Evolutionary conservation across 805 yeast species (phyloP).

Genomic region (Hanseniaspora taiwanica): DNA sequence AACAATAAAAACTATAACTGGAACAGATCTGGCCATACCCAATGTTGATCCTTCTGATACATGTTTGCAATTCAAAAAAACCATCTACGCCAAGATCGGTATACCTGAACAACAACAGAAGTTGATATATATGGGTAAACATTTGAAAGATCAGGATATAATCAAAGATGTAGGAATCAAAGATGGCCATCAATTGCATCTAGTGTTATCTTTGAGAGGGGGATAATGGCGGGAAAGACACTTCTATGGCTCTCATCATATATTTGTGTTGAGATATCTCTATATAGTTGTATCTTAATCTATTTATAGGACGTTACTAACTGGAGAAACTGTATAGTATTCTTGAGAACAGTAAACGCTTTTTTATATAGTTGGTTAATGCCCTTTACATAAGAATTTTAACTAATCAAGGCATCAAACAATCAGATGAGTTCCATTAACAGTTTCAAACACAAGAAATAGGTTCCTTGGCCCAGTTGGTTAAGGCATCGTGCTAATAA

Average conservation of each 20-base stretch:
- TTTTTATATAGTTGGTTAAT: too few species aligned
- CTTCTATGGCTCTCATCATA: too few species aligned
- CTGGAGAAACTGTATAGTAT: too few species aligned
- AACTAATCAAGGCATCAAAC: too few species aligned
- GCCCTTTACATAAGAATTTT: too few species aligned
- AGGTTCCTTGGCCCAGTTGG: constrained; percentile 27
- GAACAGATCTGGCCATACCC: not conserved
- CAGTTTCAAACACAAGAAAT: constrained; percentile 2
- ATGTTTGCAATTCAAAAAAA: not conserved
- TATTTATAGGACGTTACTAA: too few species aligned
- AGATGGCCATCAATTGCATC: constrained; percentile 79
- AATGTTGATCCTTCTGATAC: not conserved
- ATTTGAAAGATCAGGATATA: constrained; percentile 55
- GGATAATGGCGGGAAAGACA: too few species aligned
- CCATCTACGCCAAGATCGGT: not conserved
- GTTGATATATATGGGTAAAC: not conserved
- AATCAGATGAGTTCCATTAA: not conserved
- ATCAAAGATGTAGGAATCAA: constrained; percentile 60
- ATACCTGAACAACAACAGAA: not conserved
- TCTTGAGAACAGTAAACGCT: too few species aligned
- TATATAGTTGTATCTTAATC: too few species aligned
- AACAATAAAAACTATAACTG: not conserved
- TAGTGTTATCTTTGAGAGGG: constrained; percentile 87
- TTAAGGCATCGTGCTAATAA: constrained; percentile 27
- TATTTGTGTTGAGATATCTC: too few species aligned